A percentile compares a stretch with the other conserved stretches of the same genome.
phyloP scores from a whole-genome alignment of 2,329 filamentous ascomycete species.

The Botrytis tulipae region DNA sequence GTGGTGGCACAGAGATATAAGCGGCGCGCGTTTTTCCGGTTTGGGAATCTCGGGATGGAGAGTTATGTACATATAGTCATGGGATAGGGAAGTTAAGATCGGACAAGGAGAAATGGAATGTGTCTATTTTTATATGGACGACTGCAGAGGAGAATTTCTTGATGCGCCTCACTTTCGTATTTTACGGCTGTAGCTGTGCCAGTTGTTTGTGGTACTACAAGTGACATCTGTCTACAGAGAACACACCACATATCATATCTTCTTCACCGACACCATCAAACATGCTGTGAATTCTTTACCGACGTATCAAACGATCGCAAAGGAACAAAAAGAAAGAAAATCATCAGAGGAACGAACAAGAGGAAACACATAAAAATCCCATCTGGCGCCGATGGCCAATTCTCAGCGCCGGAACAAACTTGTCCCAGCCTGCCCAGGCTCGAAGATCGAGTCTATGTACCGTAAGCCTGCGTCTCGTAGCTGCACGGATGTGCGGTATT shows the following conservation, averaged over 20 bases:
- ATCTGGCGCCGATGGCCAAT: background rate
- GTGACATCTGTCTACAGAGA: background rate
- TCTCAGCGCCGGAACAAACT: background rate
- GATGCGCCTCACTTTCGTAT: background rate
- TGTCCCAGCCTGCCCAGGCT: background rate
- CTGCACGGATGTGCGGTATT: background rate
- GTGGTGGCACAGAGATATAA: background rate
- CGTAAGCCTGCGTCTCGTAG: constrained; percentile 1
- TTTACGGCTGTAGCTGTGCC: background rate
- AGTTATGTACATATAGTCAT: background rate
- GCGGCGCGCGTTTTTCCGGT: background rate
- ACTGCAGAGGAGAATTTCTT: background rate
- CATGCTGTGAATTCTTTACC: background rate
- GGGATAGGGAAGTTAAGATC: background rate
- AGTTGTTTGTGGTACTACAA: background rate
- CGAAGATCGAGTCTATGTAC: background rate
- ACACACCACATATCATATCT: background rate
- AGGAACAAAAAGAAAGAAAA: background rate
- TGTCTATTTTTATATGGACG: background rate
- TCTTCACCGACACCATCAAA: background rate
- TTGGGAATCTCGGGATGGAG: background rate
- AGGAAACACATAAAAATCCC: too few relatives aligned
- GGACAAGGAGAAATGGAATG: background rate
- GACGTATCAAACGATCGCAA: background rate
- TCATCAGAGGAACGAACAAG: background rate